Evolutionary conservation across 2,329 filamentous ascomycete species (phyloP), one percentile per base, ranked within the genome.

Genomic region (Penicillium glabrum): DNA sequence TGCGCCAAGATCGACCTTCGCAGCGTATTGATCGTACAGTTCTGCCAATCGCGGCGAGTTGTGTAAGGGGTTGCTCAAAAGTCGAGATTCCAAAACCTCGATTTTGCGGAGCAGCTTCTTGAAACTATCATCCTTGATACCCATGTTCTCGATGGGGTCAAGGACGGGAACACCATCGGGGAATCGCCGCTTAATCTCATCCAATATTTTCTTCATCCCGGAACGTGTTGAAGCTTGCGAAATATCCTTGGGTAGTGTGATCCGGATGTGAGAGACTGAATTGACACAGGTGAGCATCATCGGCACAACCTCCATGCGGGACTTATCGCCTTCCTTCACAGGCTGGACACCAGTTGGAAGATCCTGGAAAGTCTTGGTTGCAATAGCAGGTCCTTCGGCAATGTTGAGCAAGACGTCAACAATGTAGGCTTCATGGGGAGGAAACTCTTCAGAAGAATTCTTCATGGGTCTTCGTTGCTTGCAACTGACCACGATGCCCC

Each of bases 61-160:
- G 74, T 99, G 93, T 16, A 99, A 83, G 5, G 93, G 92, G 73
- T 96, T 98, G 14, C 90, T 85, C 27, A 98, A 78, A 23, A 99
- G 81, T 51, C 91, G 88, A 5, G 93, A 95, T 76, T 99, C 95
- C 2, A 99, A 84, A 11, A 98, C 90, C 76, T 99, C 95, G 59
- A 99, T 97, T 85, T 98, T 98, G 67, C 86, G 77, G 13, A 98
- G 83, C 4, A 97, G 84, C 72, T 92, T 91, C 81, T 96, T 97
- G 80, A 99, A 98, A 0, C 86, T 87, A 1, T 96, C 92, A 68
- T 98, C 95, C 4, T 83, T 88, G 68, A 99, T 98, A 27, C 86
- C 85, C 95, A 99, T 98, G 70, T 97, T 93, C 74, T 98, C 93
- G 39, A 99, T 88, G 0, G 95, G 95, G 68, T 99, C 95, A 19